Percentiles rank a stretch among this genome's conserved stretches.
These are phyloP conservation scores for Exidia glandulosa DNA, from an alignment of 768 basidiomycete species.

Conservation along the genomic window DNA sequence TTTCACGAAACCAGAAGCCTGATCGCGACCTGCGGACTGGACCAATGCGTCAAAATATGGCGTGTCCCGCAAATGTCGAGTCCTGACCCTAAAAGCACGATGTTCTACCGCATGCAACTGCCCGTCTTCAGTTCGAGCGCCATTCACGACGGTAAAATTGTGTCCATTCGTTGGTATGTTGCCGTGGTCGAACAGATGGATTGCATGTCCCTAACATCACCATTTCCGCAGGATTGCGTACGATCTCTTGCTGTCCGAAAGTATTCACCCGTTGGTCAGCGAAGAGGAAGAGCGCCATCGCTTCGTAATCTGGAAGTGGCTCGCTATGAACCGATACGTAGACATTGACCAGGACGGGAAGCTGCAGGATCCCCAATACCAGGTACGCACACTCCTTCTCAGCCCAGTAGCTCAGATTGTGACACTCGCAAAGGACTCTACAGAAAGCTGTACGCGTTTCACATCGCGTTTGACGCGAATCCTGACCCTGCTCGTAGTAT, in stretches of 20 bases:
- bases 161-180: conserved; percentile 52
- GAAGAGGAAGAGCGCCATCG: conserved; percentile 16
- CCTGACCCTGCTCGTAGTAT: conserved; percentile 29
- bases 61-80: conserved; percentile 30
- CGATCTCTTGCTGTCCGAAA: conserved; percentile 29
- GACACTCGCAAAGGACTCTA: conserved; percentile 45
- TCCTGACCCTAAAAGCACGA: background rate
- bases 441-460: conserved; percentile 51
- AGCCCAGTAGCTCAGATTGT: background rate
- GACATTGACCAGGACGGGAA: conserved; percentile 28
- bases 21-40: conserved; percentile 69
- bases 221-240: conserved; percentile 35
- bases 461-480: conserved; percentile 26
- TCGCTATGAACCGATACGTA: conserved; percentile 54
- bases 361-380: conserved; percentile 24
- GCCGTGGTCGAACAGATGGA: conserved; percentile 11
- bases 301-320: conserved; percentile 56
- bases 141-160: conserved; percentile 54
- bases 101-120: conserved; percentile 53
- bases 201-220: background rate
- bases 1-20: conserved; percentile 57
- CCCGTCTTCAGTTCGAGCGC: conserved; percentile 60
- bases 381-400: conserved; percentile 53
- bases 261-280: conserved; percentile 13
- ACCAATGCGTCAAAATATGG: conserved; percentile 72